A percentile compares a stretch with the other conserved stretches of the same genome.
Evolutionary conservation across 1,139 yeast genomes (phyloP).

Genomic region (Saccharomyces hybrid): DNA sequence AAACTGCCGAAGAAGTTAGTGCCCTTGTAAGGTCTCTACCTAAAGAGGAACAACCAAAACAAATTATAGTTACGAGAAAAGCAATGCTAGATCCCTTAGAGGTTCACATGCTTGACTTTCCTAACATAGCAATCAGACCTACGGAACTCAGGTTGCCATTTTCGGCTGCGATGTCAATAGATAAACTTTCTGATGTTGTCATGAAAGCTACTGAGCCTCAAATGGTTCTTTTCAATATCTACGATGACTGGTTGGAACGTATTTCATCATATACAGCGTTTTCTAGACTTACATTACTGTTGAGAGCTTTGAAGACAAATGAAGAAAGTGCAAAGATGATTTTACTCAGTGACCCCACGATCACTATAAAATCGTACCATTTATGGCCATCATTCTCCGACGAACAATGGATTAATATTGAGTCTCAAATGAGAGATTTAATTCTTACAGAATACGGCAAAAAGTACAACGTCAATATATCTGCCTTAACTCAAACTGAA

Average conservation of each 20-base stretch:
- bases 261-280: constrained; percentile 91
- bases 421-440: constrained; percentile 77
- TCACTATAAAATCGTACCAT: constrained; percentile 68
- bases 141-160: constrained; percentile 88
- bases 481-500: constrained; percentile 85
- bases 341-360: constrained; percentile 64
- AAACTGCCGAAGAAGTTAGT: constrained; percentile 95
- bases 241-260: constrained; percentile 86
- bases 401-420: constrained; percentile 90
- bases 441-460: constrained; percentile 79
- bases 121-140: constrained; percentile 81
- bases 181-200: constrained; percentile 71
- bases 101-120: constrained; percentile 95
- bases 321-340: constrained; percentile 71
- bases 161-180: constrained; percentile 76
- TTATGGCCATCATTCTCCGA: constrained; percentile 86
- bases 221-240: constrained; percentile 81
- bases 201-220: constrained; percentile 86
- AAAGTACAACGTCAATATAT: constrained; percentile 77
- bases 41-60: constrained; percentile 89
- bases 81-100: constrained; percentile 93
- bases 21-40: constrained; percentile 85
- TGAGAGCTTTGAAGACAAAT: constrained; percentile 73
- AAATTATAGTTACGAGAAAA: constrained; percentile 79
- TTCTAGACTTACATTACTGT: constrained; percentile 69